phyloP scores from a whole-genome alignment of 2,329 filamentous ascomycete species.

The Ascochyta pisi region DNA sequence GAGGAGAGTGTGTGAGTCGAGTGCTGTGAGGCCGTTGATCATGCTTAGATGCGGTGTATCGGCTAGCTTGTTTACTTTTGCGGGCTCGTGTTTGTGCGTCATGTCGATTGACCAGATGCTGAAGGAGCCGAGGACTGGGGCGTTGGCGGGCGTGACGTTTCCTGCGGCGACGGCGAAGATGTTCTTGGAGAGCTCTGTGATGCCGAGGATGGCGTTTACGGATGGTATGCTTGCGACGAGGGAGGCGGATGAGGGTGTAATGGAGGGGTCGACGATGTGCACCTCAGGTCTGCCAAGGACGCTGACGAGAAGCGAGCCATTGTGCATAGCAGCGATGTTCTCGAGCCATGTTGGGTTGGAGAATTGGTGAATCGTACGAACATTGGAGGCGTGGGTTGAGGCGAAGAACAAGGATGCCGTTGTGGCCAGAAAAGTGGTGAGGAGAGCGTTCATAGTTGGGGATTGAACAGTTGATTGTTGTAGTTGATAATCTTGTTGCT shows the following conservation, averaged over 20 bases:
- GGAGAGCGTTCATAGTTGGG: not conserved
- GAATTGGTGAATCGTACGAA: constrained; percentile 34
- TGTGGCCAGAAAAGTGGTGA: constrained; percentile 2
- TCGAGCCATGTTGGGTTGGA: constrained; percentile 42
- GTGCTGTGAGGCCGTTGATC: constrained; percentile 33
- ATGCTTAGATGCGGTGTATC: constrained; percentile 20
- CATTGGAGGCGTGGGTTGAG: not conserved
- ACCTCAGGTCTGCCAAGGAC: constrained; percentile 43
- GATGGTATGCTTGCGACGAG: constrained; percentile 39
- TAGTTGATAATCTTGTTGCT: not conserved
- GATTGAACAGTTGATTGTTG: not conserved
- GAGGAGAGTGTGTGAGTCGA: constrained; percentile 27
- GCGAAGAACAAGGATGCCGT: not conserved
- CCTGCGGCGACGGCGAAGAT: constrained; percentile 44
- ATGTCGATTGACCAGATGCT: constrained; percentile 31
- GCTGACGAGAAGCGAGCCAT: constrained; percentile 48
- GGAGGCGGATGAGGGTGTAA: constrained; percentile 20
- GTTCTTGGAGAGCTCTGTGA: constrained; percentile 46
- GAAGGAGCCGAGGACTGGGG: constrained; percentile 13
- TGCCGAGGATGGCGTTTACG: constrained; percentile 40
- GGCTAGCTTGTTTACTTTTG: constrained; percentile 21
- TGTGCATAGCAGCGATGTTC: constrained; percentile 48
- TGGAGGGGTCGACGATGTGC: constrained; percentile 42
- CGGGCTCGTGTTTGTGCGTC: not conserved
- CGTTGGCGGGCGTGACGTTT: constrained; percentile 9